A percentile compares a stretch with the other conserved stretches of the same genome.
phyloP scores from a whole-genome alignment of 306 rosid genomes.

The Fragaria iinumae region DNA sequence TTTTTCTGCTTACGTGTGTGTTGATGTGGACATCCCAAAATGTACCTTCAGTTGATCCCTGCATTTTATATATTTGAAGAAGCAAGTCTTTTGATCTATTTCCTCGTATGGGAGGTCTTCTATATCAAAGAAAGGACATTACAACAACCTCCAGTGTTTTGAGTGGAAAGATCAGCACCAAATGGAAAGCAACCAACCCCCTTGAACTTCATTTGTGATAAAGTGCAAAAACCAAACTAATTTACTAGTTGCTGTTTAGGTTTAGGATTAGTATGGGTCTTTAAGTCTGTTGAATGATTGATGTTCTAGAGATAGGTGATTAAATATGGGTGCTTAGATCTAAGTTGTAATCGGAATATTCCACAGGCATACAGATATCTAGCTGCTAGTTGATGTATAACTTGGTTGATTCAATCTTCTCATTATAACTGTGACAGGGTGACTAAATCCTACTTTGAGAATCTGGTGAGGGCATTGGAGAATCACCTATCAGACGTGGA shows the following conservation, averaged over 20 bases:
- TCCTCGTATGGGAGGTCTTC: neutral
- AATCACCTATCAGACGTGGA: neutral
- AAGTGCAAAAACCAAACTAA: neutral
- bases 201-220: neutral
- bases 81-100: neutral
- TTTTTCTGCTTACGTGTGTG: neutral
- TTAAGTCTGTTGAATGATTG: neutral
- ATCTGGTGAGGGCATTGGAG: conserved; percentile 5
- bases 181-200: neutral
- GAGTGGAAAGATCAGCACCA: neutral
- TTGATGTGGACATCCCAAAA: neutral
- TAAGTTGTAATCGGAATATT: neutral
- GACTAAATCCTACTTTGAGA: neutral
- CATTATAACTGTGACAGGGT: conserved; percentile 11
- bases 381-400: neutral
- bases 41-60: neutral
- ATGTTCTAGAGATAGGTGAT: neutral
- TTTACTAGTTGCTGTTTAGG: neutral
- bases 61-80: neutral
- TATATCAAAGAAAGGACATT: neutral
- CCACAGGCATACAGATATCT: neutral
- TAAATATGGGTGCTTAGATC: neutral
- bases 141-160: neutral
- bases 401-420: neutral
- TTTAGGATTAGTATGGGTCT: neutral